Evolutionary conservation across 331 rosid genomes (phyloP), one percentile per base, ranked within the genome.

Genomic region (Arachis monticola): DNA sequence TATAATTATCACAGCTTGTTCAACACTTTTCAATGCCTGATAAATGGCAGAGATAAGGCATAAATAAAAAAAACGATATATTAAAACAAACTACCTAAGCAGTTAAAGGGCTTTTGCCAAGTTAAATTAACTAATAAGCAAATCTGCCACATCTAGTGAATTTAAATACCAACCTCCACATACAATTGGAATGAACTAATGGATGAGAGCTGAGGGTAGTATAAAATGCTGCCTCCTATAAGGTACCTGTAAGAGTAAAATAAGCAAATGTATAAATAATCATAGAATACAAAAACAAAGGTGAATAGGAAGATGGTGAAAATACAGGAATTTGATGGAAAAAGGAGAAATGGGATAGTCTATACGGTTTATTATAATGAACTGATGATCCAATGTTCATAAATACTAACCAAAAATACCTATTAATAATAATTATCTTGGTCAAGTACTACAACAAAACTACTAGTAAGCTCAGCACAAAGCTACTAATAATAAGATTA

Each of bases 121-220:
- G 71, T 73, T 72, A 52, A 67, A 67, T 67, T 44, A 77, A 80
- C 69, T 75, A 78, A 56, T 53, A 78, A 73, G 75, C 64, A 55
- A 57, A 60, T 78, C 69, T n/a, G 75, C 38, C 70, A 70, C 71
- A 64, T 31, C 40, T 31, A 80, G 75, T 65, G 64, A 45, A 72
- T 60, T 64, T 51, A 74, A 58, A 69, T 67, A 78, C 98, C 79
- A 79, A 95, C 99, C 98, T 95, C 99, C 51, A 95, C 99, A 46
- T 88, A 92, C 75, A 92, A 81, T 79, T 95, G 98, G 80, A 88
- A 92, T 44, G 92, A 95, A 85, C 99, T 95, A 82, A 92, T 95
- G 61, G 99, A 92, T 80, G 99, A 92, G 79, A 92, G 96, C 82
- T 90, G 96, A 78, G 97, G 96, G 89, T 95, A 95, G 77, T 87